These are phyloP conservation scores for Ilex asprella DNA, from an alignment of 257 asterid genomes.

Conservation along the genomic window DNA sequence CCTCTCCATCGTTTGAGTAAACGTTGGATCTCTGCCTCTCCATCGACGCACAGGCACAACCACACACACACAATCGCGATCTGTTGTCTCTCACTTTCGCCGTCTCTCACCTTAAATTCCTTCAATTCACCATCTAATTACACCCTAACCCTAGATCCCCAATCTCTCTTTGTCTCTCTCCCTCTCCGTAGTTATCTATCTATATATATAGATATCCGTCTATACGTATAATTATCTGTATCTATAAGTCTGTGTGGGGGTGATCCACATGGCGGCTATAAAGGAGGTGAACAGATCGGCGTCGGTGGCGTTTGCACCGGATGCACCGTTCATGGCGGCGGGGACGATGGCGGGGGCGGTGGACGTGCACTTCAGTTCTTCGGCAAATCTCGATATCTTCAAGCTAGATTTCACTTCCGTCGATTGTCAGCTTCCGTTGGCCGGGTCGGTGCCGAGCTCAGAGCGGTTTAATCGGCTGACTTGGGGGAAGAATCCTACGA, in stretches of 20 bases:
- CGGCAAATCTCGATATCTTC: conserved; percentile 86
- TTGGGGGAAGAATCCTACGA: conserved; percentile 59
- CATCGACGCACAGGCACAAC: too few relatives aligned
- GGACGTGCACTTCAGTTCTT: conserved; percentile 92
- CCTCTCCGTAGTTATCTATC: too few relatives aligned
- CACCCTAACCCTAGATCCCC: too few relatives aligned
- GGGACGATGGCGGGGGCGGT: conserved; percentile 99
- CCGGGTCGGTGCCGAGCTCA: conserved; percentile 71
- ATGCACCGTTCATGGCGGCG: conserved; percentile 77
- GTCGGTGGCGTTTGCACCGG: conserved; percentile 88
- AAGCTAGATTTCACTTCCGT: conserved; percentile 84
- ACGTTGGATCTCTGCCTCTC: too few relatives aligned
- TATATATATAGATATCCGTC: conserved; percentile 8
- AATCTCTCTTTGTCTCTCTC: too few relatives aligned
- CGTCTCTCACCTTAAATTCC: too few relatives aligned
- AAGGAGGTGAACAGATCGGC: conserved; percentile 93
- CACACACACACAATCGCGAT: too few relatives aligned
- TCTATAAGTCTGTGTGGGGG: conserved; percentile 14
- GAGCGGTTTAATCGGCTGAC: conserved; percentile 85
- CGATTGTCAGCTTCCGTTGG: conserved; percentile 56
- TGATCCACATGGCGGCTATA: conserved; percentile 47
- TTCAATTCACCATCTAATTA: too few relatives aligned
- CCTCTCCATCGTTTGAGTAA: too few relatives aligned
- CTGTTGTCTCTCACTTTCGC: too few relatives aligned
- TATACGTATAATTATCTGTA: conserved; percentile 16